Evolutionary conservation across 257 asterid species (phyloP), one percentile per base, ranked within the genome.

Genomic region (Nicotiana undulata): DNA sequence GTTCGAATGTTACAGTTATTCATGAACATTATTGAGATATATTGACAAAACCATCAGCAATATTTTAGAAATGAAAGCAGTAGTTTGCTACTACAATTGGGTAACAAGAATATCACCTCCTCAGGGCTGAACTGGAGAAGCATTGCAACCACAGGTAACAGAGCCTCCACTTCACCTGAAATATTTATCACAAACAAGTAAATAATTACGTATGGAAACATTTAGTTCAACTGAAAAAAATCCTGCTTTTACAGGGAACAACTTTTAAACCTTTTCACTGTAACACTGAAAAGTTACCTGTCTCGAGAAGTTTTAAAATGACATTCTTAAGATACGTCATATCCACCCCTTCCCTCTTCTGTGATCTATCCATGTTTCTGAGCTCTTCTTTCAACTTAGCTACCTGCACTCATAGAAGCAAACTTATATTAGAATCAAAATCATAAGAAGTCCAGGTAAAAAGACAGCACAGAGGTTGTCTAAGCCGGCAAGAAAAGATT

Each of bases 111-210:
- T 51, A 46, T 87, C 85, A 96, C 98, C 97, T 96, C 99, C 31
- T 92, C 98, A 18, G 98, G 99, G 89, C 98, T 96, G 91, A 94
- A 96, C 88, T 96, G 99, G 81, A 96, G 96, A 67, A 96, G 98
- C 97, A 96, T 92, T 78, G 97, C 99, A 61, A 96, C 82, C 74
- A 96, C 99, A 53, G 99, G 98, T 63, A 96, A 92, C 85, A 96
- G 89, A 83, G 98, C 92, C 88, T 91, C 99, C 81, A 94, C 98
- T 88, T 96, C 99, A 90, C 99, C 99, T 94, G 82, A 56, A 77
- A 37, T 80, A 65, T 75, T 34, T 65, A 81, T 32, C 68, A 79
- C 32, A 32, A 63, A 75, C 59, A 20, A 46, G 60, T 22, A 72
- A 22, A 72, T 46, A 37, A 81, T 70, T 52, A 32, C 80, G 46